Percentiles rank a stretch among this genome's conserved stretches.
phyloP scores from a whole-genome alignment of 2,329 filamentous ascomycete genomes.

The Botrytis sinoallii region DNA sequence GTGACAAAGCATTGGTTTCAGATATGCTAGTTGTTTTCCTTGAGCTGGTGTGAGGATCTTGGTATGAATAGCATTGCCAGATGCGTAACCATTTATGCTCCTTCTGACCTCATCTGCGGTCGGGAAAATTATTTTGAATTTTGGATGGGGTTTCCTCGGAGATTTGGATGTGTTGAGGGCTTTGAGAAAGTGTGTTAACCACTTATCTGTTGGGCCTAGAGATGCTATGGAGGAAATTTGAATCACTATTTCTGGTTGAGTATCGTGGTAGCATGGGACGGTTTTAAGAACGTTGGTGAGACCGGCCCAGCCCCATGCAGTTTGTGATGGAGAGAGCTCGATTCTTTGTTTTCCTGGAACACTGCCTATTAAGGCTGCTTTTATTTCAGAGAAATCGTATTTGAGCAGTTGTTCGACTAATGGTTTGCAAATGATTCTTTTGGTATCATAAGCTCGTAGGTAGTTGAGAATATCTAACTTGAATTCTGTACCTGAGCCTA shows the following conservation, averaged over 20 bases:
- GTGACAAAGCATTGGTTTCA: conserved; percentile 68
- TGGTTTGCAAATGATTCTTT: conserved; percentile 49
- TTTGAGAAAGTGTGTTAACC: conserved; percentile 65
- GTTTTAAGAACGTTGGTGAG: conserved; percentile 57
- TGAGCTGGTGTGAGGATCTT: conserved; percentile 70
- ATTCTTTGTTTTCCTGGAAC: conserved; percentile 65
- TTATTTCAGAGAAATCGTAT: conserved; percentile 69
- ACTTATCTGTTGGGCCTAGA: conserved; percentile 65
- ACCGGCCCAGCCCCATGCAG: conserved; percentile 74
- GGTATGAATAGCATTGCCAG: conserved; percentile 78
- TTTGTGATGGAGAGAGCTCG: conserved; percentile 43
- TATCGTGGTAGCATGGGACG: conserved; percentile 47
- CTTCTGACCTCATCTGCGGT: conserved; percentile 73
- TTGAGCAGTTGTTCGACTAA: conserved; percentile 55
- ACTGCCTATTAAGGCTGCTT: conserved; percentile 72
- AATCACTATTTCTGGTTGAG: conserved; percentile 49
- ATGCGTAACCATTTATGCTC: conserved; percentile 74
- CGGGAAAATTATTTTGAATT: conserved; percentile 74
- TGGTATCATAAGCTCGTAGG: conserved; percentile 63
- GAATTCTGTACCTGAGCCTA: conserved; percentile 66
- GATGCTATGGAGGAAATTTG: conserved; percentile 83
- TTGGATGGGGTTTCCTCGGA: conserved; percentile 39
- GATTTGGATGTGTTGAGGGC: conserved; percentile 41
- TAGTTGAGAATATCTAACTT: conserved; percentile 74
- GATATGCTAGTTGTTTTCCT: conserved; percentile 68